A percentile compares a stretch with the other conserved stretches of the same genome.
Conservation (phyloP, 805 yeast genomes). For the Candida pseudoglaebosa region DNA sequence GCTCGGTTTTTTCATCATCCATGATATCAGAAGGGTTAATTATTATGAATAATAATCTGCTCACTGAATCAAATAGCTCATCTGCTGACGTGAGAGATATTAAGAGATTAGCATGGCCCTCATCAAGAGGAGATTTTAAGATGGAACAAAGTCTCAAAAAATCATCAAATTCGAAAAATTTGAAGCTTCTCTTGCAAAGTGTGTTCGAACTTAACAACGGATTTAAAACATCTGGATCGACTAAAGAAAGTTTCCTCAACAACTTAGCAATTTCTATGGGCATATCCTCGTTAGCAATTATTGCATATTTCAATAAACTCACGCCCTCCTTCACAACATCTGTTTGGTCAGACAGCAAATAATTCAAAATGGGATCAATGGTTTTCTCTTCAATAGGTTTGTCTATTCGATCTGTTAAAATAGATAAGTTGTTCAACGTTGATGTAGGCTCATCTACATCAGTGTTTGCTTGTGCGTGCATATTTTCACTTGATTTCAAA, state of each 20-base stretch:
- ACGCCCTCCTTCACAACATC: constrained; percentile 33
- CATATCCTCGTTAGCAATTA: constrained; percentile 32
- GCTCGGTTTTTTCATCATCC: constrained; percentile 21
- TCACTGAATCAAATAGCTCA: constrained; percentile 25
- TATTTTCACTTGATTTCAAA: no score
- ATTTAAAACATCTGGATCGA: constrained; percentile 25
- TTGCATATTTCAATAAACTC: constrained; percentile 32
- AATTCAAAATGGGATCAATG: constrained; percentile 33
- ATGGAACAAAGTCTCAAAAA: constrained; percentile 29
- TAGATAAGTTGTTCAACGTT: background rate
- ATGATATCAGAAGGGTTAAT: constrained; percentile 27
- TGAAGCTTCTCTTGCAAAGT: constrained; percentile 20
- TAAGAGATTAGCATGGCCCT: constrained; percentile 18
- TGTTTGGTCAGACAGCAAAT: constrained; percentile 28
- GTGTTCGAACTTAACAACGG: constrained; percentile 27
- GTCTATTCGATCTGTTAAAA: background rate
- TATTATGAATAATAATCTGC: constrained; percentile 24
- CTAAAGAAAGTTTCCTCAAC: constrained; percentile 24
- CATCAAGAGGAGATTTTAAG: constrained; percentile 19
- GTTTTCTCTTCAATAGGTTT: constrained; percentile 13
- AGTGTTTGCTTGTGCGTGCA: background rate
- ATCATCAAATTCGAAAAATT: constrained; percentile 30
- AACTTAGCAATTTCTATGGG: constrained; percentile 18
- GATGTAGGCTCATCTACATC: background rate
- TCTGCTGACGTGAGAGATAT: constrained; percentile 21